A percentile compares a stretch with the other conserved stretches of the same genome.
Conservation (phyloP, 768 basidiomycete species). For the Trametes villosa region DNA sequence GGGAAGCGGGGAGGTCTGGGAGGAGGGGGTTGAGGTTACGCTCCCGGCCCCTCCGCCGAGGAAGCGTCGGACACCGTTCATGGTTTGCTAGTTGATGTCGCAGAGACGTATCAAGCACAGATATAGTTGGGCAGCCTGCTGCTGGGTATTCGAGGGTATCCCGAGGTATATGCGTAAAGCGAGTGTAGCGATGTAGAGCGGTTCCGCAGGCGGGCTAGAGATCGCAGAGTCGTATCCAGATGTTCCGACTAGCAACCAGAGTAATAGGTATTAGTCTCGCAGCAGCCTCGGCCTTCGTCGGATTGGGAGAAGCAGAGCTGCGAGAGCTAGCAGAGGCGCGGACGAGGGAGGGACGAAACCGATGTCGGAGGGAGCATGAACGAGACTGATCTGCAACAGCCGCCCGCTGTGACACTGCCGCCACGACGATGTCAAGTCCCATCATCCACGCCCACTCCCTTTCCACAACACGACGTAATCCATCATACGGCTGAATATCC, state of each 20-base stretch:
- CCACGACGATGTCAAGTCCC: background rate
- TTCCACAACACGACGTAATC: background rate
- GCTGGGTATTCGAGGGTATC: constrained; percentile 10
- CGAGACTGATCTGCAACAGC: constrained; percentile 12
- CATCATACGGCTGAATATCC: background rate
- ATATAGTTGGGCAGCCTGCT: constrained; percentile 21
- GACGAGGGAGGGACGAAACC: background rate
- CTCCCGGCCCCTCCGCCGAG: constrained; percentile 47
- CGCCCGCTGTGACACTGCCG: background rate
- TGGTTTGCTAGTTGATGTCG: constrained; percentile 35
- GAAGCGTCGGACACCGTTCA: constrained; percentile 77
- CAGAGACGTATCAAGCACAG: no score
- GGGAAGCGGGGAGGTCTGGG: constrained; percentile 19
- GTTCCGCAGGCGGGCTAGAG: background rate
- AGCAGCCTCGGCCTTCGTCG: background rate
- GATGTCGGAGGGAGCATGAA: constrained; percentile 14
- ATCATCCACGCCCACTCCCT: background rate
- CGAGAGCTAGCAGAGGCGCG: constrained; percentile 4
- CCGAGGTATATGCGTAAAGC: constrained; percentile 7
- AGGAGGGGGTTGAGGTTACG: constrained; percentile 20
- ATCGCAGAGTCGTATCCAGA: constrained; percentile 16
- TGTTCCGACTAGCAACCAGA: constrained; percentile 16
- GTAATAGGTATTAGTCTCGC: background rate
- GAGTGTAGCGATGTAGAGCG: background rate
- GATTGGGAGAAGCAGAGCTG: background rate